Evolutionary conservation across 441 rosid species (phyloP).

Genomic region (Omphalea diandra): DNA sequence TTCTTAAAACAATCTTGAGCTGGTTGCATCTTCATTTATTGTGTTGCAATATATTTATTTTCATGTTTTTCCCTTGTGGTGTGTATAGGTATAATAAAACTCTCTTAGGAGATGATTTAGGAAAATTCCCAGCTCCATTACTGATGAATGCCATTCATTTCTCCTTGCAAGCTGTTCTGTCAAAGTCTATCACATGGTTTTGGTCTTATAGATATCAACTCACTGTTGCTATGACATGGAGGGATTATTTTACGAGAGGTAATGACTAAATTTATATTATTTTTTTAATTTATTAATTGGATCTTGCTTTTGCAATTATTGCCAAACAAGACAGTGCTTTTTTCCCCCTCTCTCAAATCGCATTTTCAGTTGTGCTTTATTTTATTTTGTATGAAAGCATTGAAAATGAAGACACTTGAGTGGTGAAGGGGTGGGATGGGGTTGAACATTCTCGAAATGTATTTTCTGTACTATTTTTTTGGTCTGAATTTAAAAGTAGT

Average conservation of each 20-base stretch:
- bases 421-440: background rate
- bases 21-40: background rate
- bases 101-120: constrained; percentile 90
- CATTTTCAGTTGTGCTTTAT: background rate
- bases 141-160: constrained; percentile 96
- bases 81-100: constrained; percentile 87
- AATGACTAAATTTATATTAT: background rate
- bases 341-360: background rate
- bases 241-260: constrained; percentile 89
- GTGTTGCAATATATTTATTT: background rate
- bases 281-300: background rate
- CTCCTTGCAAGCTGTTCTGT: constrained; percentile 83
- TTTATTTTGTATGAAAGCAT: constrained; percentile 1
- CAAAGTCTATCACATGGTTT: constrained; percentile 76
- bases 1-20: background rate
- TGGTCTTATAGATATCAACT: constrained; percentile 83
- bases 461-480: background rate
- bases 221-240: constrained; percentile 69
- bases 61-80: background rate
- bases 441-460: background rate
- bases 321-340: background rate
- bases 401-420: background rate
- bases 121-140: constrained; percentile 96
- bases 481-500: background rate
- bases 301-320: background rate